Percentiles rank a stretch among this genome's conserved stretches.
phyloP scores from a whole-genome alignment of 331 rosid genomes.

The Ulmus americana region DNA sequence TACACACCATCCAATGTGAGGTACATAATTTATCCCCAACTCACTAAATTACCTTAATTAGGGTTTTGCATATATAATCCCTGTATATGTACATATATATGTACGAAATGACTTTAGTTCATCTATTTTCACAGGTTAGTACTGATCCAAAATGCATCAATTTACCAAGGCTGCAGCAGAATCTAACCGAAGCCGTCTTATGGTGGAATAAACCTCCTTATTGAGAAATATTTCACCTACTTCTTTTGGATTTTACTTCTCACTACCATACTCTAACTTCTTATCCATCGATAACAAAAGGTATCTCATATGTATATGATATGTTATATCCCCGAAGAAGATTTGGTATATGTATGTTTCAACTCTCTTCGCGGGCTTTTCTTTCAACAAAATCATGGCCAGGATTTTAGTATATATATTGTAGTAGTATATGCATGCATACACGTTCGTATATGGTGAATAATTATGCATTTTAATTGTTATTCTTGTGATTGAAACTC shows the following conservation, averaged over 20 bases:
- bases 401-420: background rate
- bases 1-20: slow-evolving; percentile 43
- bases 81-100: background rate
- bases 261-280: background rate
- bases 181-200: slow-evolving; percentile 29
- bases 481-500: too few species aligned
- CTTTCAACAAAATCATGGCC: background rate
- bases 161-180: slow-evolving; percentile 36
- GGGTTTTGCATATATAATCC: too few species aligned
- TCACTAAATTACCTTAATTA: too few species aligned
- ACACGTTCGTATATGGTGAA: background rate
- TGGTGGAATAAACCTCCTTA: slow-evolving; percentile 12
- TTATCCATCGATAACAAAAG: too few species aligned
- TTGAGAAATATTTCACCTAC: background rate
- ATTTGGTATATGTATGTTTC: too few species aligned
- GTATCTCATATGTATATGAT: too few species aligned
- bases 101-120: background rate
- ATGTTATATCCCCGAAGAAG: too few species aligned
- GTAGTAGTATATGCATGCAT: background rate
- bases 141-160: slow-evolving; percentile 19
- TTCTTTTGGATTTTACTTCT: background rate
- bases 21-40: slow-evolving; percentile 13
- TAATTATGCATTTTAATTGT: too few species aligned
- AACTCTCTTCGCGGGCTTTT: background rate
- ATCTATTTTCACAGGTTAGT: slow-evolving; percentile 30